phyloP scores from a whole-genome alignment of 768 basidiomycete species.

The Suillus variegatus region DNA sequence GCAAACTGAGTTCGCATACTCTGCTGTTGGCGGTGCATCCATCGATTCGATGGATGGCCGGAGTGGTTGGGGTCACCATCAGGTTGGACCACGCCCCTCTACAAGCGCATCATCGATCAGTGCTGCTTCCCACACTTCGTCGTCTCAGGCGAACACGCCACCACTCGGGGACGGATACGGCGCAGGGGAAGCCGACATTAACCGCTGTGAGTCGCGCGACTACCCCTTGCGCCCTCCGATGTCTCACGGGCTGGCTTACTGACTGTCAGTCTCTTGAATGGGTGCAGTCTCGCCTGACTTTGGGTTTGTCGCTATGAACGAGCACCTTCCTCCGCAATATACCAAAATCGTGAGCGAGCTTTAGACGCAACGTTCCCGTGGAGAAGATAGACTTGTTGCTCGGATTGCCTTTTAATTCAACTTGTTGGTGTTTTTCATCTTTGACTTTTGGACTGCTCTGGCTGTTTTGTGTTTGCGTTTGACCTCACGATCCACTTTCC shows the following conservation, averaged over 20 bases:
- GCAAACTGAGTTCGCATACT: constrained; percentile 83
- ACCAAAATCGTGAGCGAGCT: constrained; percentile 57
- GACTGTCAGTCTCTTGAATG: constrained; percentile 43
- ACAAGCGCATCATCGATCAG: constrained; percentile 72
- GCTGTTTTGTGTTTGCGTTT: constrained; percentile 25
- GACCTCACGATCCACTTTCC: constrained; percentile 36
- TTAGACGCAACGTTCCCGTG: constrained; percentile 32
- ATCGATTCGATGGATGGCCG: constrained; percentile 41
- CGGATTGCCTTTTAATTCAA: constrained; percentile 26
- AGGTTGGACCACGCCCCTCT: constrained; percentile 60
- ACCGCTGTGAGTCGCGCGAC: constrained; percentile 68
- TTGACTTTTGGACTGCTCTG: constrained; percentile 31
- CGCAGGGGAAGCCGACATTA: constrained; percentile 72
- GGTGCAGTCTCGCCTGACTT: constrained; percentile 79
- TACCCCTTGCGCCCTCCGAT: constrained; percentile 19
- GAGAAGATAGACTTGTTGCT: constrained; percentile 32
- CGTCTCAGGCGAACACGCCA: constrained; percentile 81
- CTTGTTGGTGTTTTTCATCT: constrained; percentile 23
- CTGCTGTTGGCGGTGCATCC: constrained; percentile 51
- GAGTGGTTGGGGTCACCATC: constrained; percentile 43
- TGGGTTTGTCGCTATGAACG: constrained; percentile 81
- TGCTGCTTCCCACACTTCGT: constrained; percentile 74
- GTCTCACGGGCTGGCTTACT: constrained; percentile 46
- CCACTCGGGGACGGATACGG: constrained; percentile 68
- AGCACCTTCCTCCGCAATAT: constrained; percentile 68